Conservation (phyloP, 2,329 filamentous ascomycete genomes). For the Bertia moriformis region DNA sequence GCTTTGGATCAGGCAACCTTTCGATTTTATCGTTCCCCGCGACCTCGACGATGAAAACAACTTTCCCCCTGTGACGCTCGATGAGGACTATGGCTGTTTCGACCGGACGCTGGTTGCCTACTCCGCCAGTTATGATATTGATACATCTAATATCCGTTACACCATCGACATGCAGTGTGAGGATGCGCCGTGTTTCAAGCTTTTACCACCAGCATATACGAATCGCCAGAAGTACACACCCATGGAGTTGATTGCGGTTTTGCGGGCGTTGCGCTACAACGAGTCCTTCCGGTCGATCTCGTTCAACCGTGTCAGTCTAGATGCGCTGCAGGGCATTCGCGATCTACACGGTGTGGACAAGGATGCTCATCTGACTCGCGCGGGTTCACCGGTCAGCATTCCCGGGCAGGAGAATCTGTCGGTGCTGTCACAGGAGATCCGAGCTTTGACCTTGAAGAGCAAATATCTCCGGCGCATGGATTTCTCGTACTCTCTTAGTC, state of each 20-base stretch:
- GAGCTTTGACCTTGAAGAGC: conserved; percentile 52
- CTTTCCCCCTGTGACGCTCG: conserved; percentile 32
- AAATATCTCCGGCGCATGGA: conserved; percentile 47
- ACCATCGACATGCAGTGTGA: conserved; percentile 45
- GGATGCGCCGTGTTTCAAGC: conserved; percentile 51
- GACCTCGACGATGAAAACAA: conserved; percentile 29
- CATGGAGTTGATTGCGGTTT: conserved; percentile 54
- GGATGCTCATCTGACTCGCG: conserved; percentile 44
- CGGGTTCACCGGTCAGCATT: conserved; percentile 32
- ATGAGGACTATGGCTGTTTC: conserved; percentile 43
- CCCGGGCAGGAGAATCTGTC: conserved; percentile 21
- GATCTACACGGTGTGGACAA: conserved; percentile 47
- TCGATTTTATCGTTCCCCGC: conserved; percentile 40
- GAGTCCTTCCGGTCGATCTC: conserved; percentile 55
- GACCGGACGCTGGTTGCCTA: conserved; percentile 57
- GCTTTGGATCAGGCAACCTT: conserved; percentile 32
- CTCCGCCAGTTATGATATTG: conserved; percentile 53
- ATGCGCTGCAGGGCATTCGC: conserved; percentile 43
- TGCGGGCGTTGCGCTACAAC: conserved; percentile 57
- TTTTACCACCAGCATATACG: conserved; percentile 38
- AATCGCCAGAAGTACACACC: conserved; percentile 32
- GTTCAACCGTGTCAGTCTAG: conserved; percentile 49
- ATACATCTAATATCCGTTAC: conserved; percentile 53
- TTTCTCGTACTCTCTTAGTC: conserved; percentile 35
- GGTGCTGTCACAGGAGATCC: conserved; percentile 53